Base-by-base conservation (phyloP, 768 basidiomycete genomes). In the Tylopilus sp. region DNA sequence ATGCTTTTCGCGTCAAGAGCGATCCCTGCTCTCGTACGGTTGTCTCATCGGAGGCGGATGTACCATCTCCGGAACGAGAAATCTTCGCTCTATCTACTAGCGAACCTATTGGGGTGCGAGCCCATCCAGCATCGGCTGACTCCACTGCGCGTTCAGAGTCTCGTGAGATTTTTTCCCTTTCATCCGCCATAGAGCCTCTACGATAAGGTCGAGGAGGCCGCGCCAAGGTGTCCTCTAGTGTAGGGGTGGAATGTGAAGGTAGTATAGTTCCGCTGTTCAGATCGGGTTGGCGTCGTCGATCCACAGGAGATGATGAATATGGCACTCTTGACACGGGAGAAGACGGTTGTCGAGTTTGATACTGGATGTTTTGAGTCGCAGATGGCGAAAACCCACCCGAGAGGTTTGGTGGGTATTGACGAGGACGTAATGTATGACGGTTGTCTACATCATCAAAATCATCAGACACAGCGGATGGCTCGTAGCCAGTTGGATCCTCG, bases 401-500 rank as follows among this genome's bases (percentile, higher is more conserved):
- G 52, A 61, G 47, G 60, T 65, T 60, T 12, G 70, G 59, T 15
- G 44, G 25, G 48, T 52, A 59, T 47, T 73, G 69, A 36, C 72
- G 69, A 30, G 76, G 69, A 39, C 79, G 75, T 31, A 76, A 59
- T 31, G 75, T 71, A 33, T 48, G 82, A 76, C 52, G 77, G 71
- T 61, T 64, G 28, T 83, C 83, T 42, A 72, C 72, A 64, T 79
- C 76, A 43, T 88, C 85, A 44, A 80, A 67, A 64, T 88, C 87
- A 58, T 76, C 74, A 41, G 73, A 76, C 45, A 73, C 70, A 15
- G 59, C 55, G 13, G 78, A 75, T 22, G 83, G 84, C 50, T 91
- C 86, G 61, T 88, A 87, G n/a, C 84, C 86, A 30, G 79, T 82
- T 22, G 74, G 73, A 33, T 75, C 76, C 38, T 81, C 70, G 15